phyloP scores from a whole-genome alignment of 2,329 filamentous ascomycete genomes.

The Ascochyta rabiei region DNA sequence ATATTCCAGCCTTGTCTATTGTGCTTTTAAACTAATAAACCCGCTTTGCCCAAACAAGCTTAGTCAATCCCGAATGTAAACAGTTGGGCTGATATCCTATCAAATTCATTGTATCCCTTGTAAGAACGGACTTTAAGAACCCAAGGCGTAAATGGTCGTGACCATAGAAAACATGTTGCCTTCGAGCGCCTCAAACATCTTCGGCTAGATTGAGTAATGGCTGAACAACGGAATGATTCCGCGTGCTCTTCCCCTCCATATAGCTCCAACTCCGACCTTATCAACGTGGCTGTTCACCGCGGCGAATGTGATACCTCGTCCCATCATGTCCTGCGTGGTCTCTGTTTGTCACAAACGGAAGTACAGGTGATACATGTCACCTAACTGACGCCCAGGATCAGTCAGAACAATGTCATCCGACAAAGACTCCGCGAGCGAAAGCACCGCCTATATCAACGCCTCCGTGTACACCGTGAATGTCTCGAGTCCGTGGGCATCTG shows the following conservation, averaged over 20 bases:
- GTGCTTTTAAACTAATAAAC: too few species aligned
- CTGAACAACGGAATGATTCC: background rate
- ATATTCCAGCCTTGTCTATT: too few species aligned
- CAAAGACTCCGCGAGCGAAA: background rate
- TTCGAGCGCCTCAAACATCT: too few species aligned
- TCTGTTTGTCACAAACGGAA: background rate
- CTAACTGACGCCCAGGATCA: background rate
- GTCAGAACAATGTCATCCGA: background rate
- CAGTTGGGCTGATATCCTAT: too few species aligned
- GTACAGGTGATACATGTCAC: background rate
- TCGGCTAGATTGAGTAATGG: too few species aligned
- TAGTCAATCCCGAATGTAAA: too few species aligned
- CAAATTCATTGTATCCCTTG: too few species aligned
- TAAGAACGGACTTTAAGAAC: too few species aligned
- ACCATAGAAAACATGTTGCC: too few species aligned
- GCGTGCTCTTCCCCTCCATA: background rate
- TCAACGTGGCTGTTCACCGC: too few species aligned
- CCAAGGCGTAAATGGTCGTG: too few species aligned
- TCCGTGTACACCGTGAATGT: conserved; percentile 38
- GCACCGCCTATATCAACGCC: conserved; percentile 37
- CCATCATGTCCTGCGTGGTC: background rate
- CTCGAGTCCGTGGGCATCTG: conserved; percentile 27
- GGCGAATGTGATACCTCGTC: background rate
- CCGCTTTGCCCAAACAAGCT: too few species aligned
- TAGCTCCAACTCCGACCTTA: background rate